Conservation (phyloP, 306 rosid genomes). For the Vigna reflexopilosa region DNA sequence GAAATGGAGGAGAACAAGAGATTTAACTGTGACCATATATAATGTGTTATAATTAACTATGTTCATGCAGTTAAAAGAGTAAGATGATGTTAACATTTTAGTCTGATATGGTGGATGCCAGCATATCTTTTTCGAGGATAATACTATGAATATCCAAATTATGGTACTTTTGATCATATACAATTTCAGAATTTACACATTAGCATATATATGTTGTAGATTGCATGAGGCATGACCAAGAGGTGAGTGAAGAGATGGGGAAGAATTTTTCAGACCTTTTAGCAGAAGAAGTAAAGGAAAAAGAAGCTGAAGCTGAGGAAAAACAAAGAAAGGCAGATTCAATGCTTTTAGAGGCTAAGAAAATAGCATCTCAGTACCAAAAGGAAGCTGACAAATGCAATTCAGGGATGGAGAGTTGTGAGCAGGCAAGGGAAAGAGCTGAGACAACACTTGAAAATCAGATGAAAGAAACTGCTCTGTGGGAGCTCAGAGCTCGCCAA, state of each 20-base stretch:
- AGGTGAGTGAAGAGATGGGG: conserved; percentile 56
- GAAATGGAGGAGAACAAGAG: too few relatives aligned
- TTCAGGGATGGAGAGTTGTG: conserved; percentile 69
- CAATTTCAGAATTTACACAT: not conserved
- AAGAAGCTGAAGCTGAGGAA: conserved; percentile 54
- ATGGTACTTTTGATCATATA: conserved; percentile 8
- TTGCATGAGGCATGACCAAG: conserved; percentile 65
- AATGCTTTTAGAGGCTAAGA: conserved; percentile 60
- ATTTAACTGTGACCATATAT: not conserved
- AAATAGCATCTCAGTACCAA: conserved; percentile 60
- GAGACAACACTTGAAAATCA: conserved; percentile 55
- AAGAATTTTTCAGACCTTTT: conserved; percentile 50
- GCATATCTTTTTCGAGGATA: not conserved
- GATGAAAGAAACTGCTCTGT: conserved; percentile 54
- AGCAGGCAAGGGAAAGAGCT: conserved; percentile 61
- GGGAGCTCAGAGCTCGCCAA: conserved; percentile 66
- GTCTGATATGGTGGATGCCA: not conserved
- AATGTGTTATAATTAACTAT: not conserved
- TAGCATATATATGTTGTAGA: conserved; percentile 37
- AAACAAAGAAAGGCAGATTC: conserved; percentile 52
- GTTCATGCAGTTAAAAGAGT: not conserved
- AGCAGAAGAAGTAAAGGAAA: conserved; percentile 55
- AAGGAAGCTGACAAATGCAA: conserved; percentile 72
- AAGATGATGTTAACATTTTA: not conserved
- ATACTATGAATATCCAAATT: conserved; percentile 21